Percentiles rank a stretch among this genome's conserved stretches.
phyloP scores from a whole-genome alignment of 768 basidiomycete genomes.

The Phallus indusiatus region DNA sequence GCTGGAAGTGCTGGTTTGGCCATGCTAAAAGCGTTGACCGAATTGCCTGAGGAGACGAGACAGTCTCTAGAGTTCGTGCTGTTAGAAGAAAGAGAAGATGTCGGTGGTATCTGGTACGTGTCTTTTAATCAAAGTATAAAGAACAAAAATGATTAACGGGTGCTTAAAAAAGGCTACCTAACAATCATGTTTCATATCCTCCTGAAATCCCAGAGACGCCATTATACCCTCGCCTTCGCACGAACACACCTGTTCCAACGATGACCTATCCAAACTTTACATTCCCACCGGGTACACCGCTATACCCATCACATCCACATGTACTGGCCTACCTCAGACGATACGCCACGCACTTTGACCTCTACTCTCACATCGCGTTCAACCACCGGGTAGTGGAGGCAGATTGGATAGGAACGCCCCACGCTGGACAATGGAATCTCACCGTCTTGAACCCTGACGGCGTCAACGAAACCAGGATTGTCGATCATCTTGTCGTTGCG shows the following conservation, averaged over 20 bases:
- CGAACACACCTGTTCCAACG: conserved; percentile 46
- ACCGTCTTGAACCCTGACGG: conserved; percentile 19
- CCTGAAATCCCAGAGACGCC: conserved; percentile 45
- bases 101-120: conserved; percentile 54
- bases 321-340: conserved; percentile 38
- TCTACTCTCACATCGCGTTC: conserved; percentile 31
- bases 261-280: conserved; percentile 53
- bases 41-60: conserved; percentile 32
- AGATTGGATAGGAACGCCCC: conserved; percentile 32
- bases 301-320: conserved; percentile 40
- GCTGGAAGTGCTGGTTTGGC: conserved; percentile 49
- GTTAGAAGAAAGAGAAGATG: conserved; percentile 41
- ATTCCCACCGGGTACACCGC: conserved; percentile 38
- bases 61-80: conserved; percentile 38
- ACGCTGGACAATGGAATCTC: conserved; percentile 37
- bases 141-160: not conserved
- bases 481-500: conserved; percentile 48
- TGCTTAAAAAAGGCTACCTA: conserved; percentile 25
- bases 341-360: conserved; percentile 30
- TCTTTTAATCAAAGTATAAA: not conserved
- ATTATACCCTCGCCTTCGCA: conserved; percentile 42
- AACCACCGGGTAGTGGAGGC: conserved; percentile 35
- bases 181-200: conserved; percentile 23
- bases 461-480: conserved; percentile 13
- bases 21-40: conserved; percentile 39